Evolutionary conservation across 73 alveolate genomes (phyloP), one percentile per base, ranked within the genome.

Genomic region (Tetrahymena borealis): DNA sequence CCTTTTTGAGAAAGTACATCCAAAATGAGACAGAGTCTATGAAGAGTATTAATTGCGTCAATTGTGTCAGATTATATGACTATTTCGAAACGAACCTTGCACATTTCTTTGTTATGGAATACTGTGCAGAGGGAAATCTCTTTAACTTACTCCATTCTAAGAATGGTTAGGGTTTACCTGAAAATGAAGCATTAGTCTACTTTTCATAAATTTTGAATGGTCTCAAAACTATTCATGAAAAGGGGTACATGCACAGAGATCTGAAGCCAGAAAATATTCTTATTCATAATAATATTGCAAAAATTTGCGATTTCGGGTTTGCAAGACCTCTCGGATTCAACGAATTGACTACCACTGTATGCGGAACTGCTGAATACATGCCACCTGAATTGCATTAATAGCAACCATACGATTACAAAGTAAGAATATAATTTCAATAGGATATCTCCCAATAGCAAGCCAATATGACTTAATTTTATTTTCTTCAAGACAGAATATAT

Each of bases 211-310:
- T 97, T n/a, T 95, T 96, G 1, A 95, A 96, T 78, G 97, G 98
- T 0, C 91, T 93, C 60, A 93, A 91, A 40, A 85, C 94, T 4
- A 90, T 95, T 31, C 79, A 42, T 33, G 92, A 95, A 92, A 96
- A 96, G 40, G 90, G 93, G 39, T 91, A 96, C 18, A 94, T 96
- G 91, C 98, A 96, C 79, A 39, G 98, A 90, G 98, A 96, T 94
- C 78, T 96, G 32, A 96, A 96, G 40, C 98, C 97, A 36, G 98
- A 96, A 40, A 96, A 96, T 43, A 96, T 96, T 77, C 79, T 96
- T 38, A 39, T 93, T 11, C 95, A 93, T 85, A 32, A 93, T 12
- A 78, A 39, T 37, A 39, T 85, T 3, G 92, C 60, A 32, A 91
- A 90, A 36, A 94, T 93, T 12, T 94, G 95, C 24, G 96, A 94